Evolutionary conservation across 2,329 filamentous ascomycete species (phyloP).

Genomic region (Bipolaris zeicola): DNA sequence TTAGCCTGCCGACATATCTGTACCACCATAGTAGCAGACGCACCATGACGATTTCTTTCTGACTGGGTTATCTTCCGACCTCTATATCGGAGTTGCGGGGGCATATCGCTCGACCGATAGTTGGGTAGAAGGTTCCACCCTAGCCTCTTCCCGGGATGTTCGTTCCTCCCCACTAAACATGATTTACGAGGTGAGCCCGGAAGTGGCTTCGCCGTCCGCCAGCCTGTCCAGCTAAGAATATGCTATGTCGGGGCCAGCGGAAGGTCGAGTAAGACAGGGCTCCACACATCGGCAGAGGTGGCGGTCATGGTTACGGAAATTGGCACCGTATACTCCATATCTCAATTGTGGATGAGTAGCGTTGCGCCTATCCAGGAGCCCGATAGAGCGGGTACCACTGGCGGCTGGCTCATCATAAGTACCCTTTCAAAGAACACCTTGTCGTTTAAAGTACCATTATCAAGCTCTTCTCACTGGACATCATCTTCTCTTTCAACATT

Average conservation of each 20-base stretch:
- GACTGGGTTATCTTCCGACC: constrained; percentile 4
- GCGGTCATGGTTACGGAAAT: constrained; percentile 12
- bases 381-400: constrained; percentile 4
- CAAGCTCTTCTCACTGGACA: constrained; percentile 13
- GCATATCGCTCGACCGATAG: constrained; percentile 7
- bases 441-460: constrained; percentile 9
- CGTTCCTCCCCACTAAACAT: constrained; percentile 14
- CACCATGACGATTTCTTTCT: constrained; percentile 11
- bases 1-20: constrained; percentile 12
- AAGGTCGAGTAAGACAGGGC: constrained; percentile 8
- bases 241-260: constrained; percentile 15
- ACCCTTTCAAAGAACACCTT: constrained; percentile 14
- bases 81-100: constrained; percentile 9
- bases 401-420: constrained; percentile 20
- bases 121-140: constrained; percentile 20
- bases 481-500: not conserved
- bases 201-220: constrained; percentile 5
- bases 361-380: constrained; percentile 12
- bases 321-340: constrained; percentile 16
- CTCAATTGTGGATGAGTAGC: constrained; percentile 13
- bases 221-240: constrained; percentile 4
- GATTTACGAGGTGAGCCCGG: constrained; percentile 14
- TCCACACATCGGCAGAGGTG: constrained; percentile 10
- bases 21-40: constrained; percentile 10
- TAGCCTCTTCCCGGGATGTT: constrained; percentile 5